phyloP scores from a whole-genome alignment of 768 basidiomycete genomes.

The Dacryopinax primogenitus region DNA sequence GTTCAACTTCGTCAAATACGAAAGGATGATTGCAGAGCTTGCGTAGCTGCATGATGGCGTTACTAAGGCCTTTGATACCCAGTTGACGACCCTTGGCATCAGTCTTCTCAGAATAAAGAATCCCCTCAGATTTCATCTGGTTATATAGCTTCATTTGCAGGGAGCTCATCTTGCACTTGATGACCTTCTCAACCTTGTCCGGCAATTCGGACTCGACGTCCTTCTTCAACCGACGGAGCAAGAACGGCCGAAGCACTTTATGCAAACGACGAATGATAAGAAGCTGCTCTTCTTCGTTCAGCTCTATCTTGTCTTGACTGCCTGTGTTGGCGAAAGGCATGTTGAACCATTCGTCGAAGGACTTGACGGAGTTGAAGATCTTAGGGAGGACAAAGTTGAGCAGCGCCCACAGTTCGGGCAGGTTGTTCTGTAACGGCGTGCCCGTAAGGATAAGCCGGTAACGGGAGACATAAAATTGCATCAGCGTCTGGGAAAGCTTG shows the following conservation, averaged over 20 bases:
- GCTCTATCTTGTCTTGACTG: conserved; percentile 90
- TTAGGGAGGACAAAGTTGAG: conserved; percentile 91
- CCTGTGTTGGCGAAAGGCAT: conserved; percentile 99
- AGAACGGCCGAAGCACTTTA: conserved; percentile 90
- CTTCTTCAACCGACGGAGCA: conserved; percentile 84
- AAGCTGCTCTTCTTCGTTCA: conserved; percentile 98
- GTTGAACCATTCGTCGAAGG: conserved; percentile 99
- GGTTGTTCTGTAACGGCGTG: conserved; percentile 92
- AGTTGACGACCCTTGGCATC: conserved; percentile 58
- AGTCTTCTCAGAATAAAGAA: conserved; percentile 70
- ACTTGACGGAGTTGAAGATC: conserved; percentile 97
- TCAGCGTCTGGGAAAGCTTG: conserved; percentile 80
- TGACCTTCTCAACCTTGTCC: conserved; percentile 95
- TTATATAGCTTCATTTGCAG: conserved; percentile 86
- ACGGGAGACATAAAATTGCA: conserved; percentile 82
- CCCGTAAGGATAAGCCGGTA: conserved; percentile 91
- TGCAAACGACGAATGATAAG: conserved; percentile 93
- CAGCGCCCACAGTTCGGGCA: conserved; percentile 88
- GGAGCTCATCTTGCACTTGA: conserved; percentile 89
- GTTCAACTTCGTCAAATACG: conserved; percentile 89
- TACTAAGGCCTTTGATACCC: conserved; percentile 80
- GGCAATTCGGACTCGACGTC: conserved; percentile 93
- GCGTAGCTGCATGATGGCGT: conserved; percentile 93
- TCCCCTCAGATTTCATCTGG: conserved; percentile 97
- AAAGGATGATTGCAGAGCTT: conserved; percentile 99